phyloP scores from a whole-genome alignment of 2,329 filamentous ascomycete genomes.

The Dactylella cylindrospora region DNA sequence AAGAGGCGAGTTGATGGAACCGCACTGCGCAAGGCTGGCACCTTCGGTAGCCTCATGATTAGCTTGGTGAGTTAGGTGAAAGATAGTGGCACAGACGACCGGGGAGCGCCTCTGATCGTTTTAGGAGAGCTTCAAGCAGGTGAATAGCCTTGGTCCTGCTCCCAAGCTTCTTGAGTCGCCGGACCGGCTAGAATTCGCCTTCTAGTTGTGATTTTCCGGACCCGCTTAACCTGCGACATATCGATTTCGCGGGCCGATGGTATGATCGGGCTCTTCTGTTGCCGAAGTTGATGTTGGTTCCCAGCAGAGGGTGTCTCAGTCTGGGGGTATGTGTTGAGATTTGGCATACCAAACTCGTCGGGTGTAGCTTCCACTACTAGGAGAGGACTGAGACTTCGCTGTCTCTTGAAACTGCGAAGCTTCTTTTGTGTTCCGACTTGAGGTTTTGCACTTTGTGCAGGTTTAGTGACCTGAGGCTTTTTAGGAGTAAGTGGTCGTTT shows the following conservation, averaged over 20 bases:
- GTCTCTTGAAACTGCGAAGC: conserved; percentile 10
- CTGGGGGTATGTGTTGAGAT: background rate
- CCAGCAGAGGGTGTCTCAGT: no score
- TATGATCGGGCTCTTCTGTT: no score
- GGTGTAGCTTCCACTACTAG: conserved; percentile 1
- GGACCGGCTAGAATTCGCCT: conserved; percentile 33
- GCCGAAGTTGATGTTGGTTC: no score
- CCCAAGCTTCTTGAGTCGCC: conserved; percentile 37
- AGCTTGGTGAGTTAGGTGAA: background rate
- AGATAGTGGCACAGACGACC: conserved; percentile 1
- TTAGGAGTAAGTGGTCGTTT: background rate
- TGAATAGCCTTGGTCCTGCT: conserved; percentile 7
- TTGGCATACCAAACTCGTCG: background rate
- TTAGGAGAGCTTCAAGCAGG: background rate
- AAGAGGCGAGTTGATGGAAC: no score
- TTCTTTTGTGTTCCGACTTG: background rate
- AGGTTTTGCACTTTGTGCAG: background rate
- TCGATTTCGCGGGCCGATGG: no score
- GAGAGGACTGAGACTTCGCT: conserved; percentile 17
- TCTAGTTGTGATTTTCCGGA: background rate
- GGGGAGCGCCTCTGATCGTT: background rate
- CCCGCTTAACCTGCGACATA: no score
- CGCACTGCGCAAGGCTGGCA: no score
- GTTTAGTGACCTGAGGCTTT: background rate
- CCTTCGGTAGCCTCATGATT: no score